Evolutionary conservation across 2,329 filamentous ascomycete species (phyloP).

Genomic region (Juglanconis juglandina): DNA sequence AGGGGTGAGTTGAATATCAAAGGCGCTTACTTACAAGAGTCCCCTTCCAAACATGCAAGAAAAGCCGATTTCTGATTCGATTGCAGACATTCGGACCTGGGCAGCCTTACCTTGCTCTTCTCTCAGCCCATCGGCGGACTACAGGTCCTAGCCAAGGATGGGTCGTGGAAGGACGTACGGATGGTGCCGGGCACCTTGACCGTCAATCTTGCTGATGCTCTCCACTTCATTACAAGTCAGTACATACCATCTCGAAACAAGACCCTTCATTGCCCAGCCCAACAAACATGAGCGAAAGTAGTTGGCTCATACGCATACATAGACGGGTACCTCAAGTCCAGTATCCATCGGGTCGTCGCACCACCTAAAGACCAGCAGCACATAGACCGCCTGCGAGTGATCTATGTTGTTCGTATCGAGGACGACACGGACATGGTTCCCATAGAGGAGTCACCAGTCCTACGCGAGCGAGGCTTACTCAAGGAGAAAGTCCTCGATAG

Average conservation of each 20-base stretch:
- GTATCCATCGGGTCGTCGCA: constrained; percentile 31
- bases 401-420: constrained; percentile 44
- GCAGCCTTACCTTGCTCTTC: constrained; percentile 52
- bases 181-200: constrained; percentile 37
- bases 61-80: background rate
- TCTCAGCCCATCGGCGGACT: constrained; percentile 53
- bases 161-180: constrained; percentile 29
- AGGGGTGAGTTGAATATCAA: constrained; percentile 22
- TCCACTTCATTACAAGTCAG: constrained; percentile 40
- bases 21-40: too few species aligned
- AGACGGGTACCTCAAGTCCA: constrained; percentile 34
- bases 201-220: constrained; percentile 45
- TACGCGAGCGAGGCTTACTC: constrained; percentile 30
- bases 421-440: constrained; percentile 28
- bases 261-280: background rate
- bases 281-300: background rate
- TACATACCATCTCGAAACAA: background rate
- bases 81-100: constrained; percentile 46
- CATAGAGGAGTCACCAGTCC: constrained; percentile 25
- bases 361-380: constrained; percentile 34
- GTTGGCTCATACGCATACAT: too few species aligned
- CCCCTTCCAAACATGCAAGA: too few species aligned
- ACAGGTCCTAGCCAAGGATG: constrained; percentile 45
- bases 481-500: constrained; percentile 17
- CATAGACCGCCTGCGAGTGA: constrained; percentile 39